Evolutionary conservation across 2,329 filamentous ascomycete genomes (phyloP).

Genomic region (Emmonsia crescens): DNA sequence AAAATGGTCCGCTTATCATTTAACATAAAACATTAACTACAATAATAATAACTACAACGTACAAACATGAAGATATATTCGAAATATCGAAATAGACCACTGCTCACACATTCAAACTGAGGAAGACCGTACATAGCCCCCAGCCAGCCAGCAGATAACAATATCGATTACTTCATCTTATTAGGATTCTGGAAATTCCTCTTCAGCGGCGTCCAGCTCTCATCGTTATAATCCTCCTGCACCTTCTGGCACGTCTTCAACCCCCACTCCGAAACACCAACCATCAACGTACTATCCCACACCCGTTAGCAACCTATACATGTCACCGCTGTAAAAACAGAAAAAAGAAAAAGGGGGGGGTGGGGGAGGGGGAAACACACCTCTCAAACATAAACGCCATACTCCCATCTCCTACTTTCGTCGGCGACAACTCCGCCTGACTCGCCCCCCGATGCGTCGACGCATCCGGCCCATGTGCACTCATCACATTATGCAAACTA

Average conservation of each 20-base stretch:
- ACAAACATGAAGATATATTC: too few species aligned
- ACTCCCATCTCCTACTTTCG: conserved; percentile 48
- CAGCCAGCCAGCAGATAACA: too few species aligned
- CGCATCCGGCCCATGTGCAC: conserved; percentile 52
- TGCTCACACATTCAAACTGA: too few species aligned
- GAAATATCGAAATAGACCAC: too few species aligned
- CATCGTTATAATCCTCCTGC: conserved; percentile 62
- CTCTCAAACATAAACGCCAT: conserved; percentile 58
- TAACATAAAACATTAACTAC: too few species aligned
- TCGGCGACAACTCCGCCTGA: conserved; percentile 43
- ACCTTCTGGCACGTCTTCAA: conserved; percentile 59
- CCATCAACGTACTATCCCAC: conserved; percentile 49
- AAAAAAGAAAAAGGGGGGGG: neutral
- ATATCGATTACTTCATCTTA: conserved; percentile 29
- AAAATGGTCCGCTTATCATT: too few species aligned
- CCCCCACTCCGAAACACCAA: conserved; percentile 63
- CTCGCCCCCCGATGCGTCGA: conserved; percentile 46
- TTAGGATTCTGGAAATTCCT: conserved; percentile 50
- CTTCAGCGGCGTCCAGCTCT: conserved; percentile 65
- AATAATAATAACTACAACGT: too few species aligned
- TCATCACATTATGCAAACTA: conserved; percentile 61
- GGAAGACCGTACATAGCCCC: too few species aligned
- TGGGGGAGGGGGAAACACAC: conserved; percentile 20
- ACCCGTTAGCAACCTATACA: conserved; percentile 26
- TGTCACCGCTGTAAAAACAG: neutral